Percentiles rank a stretch among this genome's conserved stretches.
phyloP scores from a whole-genome alignment of 805 yeast species.

The Phaffomyces antillensis region DNA sequence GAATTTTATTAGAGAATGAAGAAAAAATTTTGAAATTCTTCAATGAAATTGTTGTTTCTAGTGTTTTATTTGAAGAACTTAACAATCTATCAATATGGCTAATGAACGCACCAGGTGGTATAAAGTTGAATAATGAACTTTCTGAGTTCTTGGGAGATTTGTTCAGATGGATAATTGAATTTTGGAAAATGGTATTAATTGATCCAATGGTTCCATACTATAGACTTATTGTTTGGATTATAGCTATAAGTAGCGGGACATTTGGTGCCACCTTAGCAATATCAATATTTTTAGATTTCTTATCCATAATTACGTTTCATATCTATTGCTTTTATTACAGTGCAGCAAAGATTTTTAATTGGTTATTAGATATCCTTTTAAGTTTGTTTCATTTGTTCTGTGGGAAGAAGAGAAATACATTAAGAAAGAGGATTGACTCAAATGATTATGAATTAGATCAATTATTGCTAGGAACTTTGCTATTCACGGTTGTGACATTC shows the following conservation, averaged over 20 bases:
- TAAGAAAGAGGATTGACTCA: conserved; percentile 81
- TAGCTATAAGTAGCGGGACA: conserved; percentile 29
- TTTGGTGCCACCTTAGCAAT: conserved; percentile 67
- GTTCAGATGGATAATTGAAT: conserved; percentile 74
- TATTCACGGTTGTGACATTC: conserved; percentile 73
- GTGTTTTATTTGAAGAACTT: conserved; percentile 38
- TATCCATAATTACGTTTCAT: conserved; percentile 61
- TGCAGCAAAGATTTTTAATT: conserved; percentile 68
- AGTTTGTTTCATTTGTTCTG: conserved; percentile 80
- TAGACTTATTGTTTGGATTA: conserved; percentile 27
- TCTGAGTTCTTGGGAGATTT: conserved; percentile 82
- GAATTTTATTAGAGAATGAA: conserved; percentile 35
- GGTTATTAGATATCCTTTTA: conserved; percentile 60
- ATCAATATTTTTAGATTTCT: conserved; percentile 57
- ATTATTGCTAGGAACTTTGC: conserved; percentile 76
- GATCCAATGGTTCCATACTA: conserved; percentile 23
- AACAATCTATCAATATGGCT: conserved; percentile 56
- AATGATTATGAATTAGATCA: conserved; percentile 83
- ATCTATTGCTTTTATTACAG: conserved; percentile 71
- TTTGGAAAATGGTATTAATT: conserved; percentile 41
- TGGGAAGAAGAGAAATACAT: conserved; percentile 80
- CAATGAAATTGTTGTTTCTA: conserved; percentile 28
- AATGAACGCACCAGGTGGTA: conserved; percentile 88
- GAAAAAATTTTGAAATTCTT: conserved; percentile 22
- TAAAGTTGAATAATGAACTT: conserved; percentile 81